Conservation (phyloP, 2,329 filamentous ascomycete species). For the Scedosporium minutisporum region DNA sequence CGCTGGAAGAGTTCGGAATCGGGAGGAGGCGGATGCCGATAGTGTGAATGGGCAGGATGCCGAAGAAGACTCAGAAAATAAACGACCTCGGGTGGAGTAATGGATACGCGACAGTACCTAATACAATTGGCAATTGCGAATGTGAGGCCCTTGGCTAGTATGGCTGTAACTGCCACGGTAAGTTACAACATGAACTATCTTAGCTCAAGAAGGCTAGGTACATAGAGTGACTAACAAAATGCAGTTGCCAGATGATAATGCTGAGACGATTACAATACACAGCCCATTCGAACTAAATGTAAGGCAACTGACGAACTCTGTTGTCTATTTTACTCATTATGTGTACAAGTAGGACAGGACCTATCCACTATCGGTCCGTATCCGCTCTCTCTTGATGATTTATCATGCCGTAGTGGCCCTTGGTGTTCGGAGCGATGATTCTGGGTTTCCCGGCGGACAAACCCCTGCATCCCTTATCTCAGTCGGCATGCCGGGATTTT, state of each 20-base stretch:
- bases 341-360: background rate
- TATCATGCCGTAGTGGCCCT: background rate
- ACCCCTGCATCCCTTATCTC: no score
- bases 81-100: conserved; percentile 37
- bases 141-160: no score
- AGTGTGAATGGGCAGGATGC: conserved; percentile 30
- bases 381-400: background rate
- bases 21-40: conserved; percentile 46
- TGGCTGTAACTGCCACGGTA: no score
- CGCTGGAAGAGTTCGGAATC: conserved; percentile 46
- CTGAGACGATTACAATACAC: background rate
- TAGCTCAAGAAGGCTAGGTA: no score
- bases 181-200: no score
- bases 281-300: background rate
- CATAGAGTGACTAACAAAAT: no score
- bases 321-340: background rate
- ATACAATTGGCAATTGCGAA: no score
- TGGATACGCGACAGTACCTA: no score
- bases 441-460: no score
- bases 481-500: no score
- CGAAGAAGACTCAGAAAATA: conserved; percentile 32
- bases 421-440: background rate
- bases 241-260: no score
- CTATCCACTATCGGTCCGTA: background rate
- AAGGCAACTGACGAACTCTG: background rate